Evolutionary conservation across 139 green algal genomes (phyloP), one percentile per base, ranked within the genome.

Genomic region (Chlamydomonas urium): DNA sequence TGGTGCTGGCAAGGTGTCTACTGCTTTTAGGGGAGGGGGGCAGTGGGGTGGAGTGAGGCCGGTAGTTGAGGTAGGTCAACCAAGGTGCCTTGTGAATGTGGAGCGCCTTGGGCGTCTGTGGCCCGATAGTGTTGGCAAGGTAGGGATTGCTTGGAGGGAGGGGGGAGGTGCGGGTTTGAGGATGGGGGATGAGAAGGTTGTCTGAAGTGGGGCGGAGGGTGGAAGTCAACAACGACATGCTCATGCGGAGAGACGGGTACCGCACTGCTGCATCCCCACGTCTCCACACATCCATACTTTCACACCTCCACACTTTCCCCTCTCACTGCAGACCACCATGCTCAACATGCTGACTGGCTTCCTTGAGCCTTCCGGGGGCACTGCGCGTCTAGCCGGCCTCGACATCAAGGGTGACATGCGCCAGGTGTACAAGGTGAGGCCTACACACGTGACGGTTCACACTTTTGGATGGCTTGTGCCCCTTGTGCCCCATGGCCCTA

Each of bases 1-100:
- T 67, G 92, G 92, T 65, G 90, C 90, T 8, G 92, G 92, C 50
- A 96, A 97, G 81, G 97, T 63, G 53, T 56, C 45, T 26, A 17
- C 45, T 56, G 45, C 21, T 56, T 56, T 17, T 56, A 26, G 21
- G 45, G 17, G 17, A 21, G 17, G 21, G 17, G 21, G 17, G 45
- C 45, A 26, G 17, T 56, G 45, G 21, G 45, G 45, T 56, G 45
- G 17, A 21, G 17, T 21, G 45, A 56, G 45, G 45, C 17, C 17
- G 17, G 17, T 21, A 26, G 42, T 50, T 50, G 8, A 24, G 42
- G 14, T 50, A 24, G 10, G 42, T 50, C 14, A 50, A 8, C 42
- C 42, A 50, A 50, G 42, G 10, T 50, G 42, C 42, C 42, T 50
- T 50, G 14, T 50, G 10, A 14, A 50, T 50, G 8, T 50, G 42